Evolutionary conservation across 2,329 filamentous ascomycete genomes (phyloP), one percentile per base, ranked within the genome.

Genomic region (Dactylellina sp.): DNA sequence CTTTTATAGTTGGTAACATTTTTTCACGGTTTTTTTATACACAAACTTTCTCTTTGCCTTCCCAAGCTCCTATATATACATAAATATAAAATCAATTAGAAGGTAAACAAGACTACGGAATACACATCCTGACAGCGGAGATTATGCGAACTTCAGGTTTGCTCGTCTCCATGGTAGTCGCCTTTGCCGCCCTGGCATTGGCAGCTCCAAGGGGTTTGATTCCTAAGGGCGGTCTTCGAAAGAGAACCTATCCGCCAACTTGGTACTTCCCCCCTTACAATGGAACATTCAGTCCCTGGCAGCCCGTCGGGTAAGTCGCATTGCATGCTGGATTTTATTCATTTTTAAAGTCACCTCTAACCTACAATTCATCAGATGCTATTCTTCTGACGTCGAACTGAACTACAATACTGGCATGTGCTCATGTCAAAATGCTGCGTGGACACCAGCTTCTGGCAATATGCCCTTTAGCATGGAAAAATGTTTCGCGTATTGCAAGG

Each of bases 401-500:
- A 44, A 47, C 11, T 64, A 39, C 25, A 46, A 55, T 16, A 44
- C 49, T n/a, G 39, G 20, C 14, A 35, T 64, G 20, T 64, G 61
- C 35, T 35, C 61, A 7, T 64, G 61, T 14, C 24, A 37, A 16
- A 56, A 55, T 28, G 14, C 18, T 11, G 53, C 12, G 11, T 57
- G 37, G 37, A 57, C 11, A 32, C 7, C n/a, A 7, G 53, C 53
- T 5, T 20, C 9, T 2, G 37, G 20, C 32, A 12, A 24, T 7
- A 53, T 55, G 40, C 25, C 32, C 7, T 52, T 56, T 16, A 56
- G 7, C 11, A 64, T 64, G 61, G 44, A 52, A 0, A 42, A 44
- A 14, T 68, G 63, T 16, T 52, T 59, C 18, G 44, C 53, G 1
- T 22, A 11, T 0, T 68, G 63, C 22, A 68, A 59, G 24, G 44